A percentile compares a stretch with the other conserved stretches of the same genome.
Evolutionary conservation across 352 stramenopile genomes (phyloP).

Genomic region (Lagenidium sp.): DNA sequence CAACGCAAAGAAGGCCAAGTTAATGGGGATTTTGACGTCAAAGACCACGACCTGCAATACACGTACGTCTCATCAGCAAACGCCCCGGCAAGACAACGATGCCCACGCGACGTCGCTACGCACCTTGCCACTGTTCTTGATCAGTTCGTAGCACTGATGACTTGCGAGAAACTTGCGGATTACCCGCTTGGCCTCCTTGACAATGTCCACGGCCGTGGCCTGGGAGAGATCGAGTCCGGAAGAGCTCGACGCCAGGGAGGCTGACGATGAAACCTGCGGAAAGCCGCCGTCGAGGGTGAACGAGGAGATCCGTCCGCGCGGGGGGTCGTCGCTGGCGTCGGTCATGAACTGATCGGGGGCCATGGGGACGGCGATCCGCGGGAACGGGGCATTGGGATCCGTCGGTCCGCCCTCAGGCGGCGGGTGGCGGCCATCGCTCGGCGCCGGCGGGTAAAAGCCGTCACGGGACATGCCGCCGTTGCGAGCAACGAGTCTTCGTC

Average conservation of each 20-base stretch:
- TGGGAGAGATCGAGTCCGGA: slow-evolving; percentile 35
- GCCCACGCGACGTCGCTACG: background rate
- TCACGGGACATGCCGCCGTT: slow-evolving; percentile 57
- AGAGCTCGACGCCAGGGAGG: slow-evolving; percentile 17
- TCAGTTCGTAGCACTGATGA: slow-evolving; percentile 93
- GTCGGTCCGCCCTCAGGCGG: slow-evolving; percentile 3
- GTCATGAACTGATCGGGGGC: slow-evolving; percentile 31
- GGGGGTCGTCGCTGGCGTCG: slow-evolving; percentile 8
- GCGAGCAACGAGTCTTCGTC: background rate
- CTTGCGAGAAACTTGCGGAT: slow-evolving; percentile 87
- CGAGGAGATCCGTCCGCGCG: slow-evolving; percentile 7
- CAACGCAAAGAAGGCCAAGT: slow-evolving; percentile 98
- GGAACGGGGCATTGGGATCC: slow-evolving; percentile 2
- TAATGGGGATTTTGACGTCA: slow-evolving; percentile 98
- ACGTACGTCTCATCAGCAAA: too few species aligned
- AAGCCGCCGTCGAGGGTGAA: slow-evolving; percentile 20
- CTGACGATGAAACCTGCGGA: slow-evolving; percentile 1
- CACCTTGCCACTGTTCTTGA: slow-evolving; percentile 92
- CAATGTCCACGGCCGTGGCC: slow-evolving; percentile 45
- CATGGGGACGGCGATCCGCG: slow-evolving; percentile 19
- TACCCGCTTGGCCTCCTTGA: slow-evolving; percentile 63
- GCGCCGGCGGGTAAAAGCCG: slow-evolving; percentile 28
- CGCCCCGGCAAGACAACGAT: too few species aligned
- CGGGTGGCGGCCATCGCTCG: slow-evolving; percentile 10
- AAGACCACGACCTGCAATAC: slow-evolving; percentile 99